Evolutionary conservation across 495 filamentous ascomycete species (phyloP), one percentile per base, ranked within the genome.

Genomic region (Astrothelium subdiscretum): DNA sequence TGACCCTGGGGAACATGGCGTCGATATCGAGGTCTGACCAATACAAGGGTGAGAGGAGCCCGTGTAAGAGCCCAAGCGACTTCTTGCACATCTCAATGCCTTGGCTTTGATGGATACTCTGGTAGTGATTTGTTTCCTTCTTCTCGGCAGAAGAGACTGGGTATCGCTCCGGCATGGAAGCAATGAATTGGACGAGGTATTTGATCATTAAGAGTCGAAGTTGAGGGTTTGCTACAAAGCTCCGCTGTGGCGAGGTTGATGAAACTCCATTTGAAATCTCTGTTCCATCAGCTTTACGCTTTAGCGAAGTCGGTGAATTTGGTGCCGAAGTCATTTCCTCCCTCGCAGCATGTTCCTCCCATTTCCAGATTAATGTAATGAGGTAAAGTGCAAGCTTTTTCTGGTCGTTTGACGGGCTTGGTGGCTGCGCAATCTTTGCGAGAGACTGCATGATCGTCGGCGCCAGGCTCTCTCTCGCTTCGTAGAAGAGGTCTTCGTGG

Each of bases 21-120:
- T 97, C 94, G 44, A 97, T 79, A 35, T 96, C 91, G 29, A 97
- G 76, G 68, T 97, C 94, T 27, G 84, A 87, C 95, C 95, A 99
- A 71, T 88, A 95, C 22, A 86, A 83, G 22, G 90, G 87, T 52
- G 90, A 89, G 18, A 99, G 80, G 43, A 99, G 84, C 68, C 90
- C 89, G 66, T 88, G 81, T n/a, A 99, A 78, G 42, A 99, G 79
- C 3, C 83, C 72, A 59, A 97, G 77, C 0, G 91, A 87, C 71
- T 91, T 96, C 74, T 85, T 90, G 69, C 87, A 85, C 71, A 95
- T 86, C 20, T 97, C 94, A 12, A 83, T 84, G 2, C n/a, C 32
- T 15, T 65, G 63, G 42, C 29, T 59, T 32, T 40, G 57, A 18
- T 35, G 24, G 20, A 27, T 29, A 20, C 43, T 44, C 6, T 62